These are phyloP conservation scores for Didymella sp. DNA, from an alignment of 2,329 filamentous ascomycete species.

Conservation along the genomic window DNA sequence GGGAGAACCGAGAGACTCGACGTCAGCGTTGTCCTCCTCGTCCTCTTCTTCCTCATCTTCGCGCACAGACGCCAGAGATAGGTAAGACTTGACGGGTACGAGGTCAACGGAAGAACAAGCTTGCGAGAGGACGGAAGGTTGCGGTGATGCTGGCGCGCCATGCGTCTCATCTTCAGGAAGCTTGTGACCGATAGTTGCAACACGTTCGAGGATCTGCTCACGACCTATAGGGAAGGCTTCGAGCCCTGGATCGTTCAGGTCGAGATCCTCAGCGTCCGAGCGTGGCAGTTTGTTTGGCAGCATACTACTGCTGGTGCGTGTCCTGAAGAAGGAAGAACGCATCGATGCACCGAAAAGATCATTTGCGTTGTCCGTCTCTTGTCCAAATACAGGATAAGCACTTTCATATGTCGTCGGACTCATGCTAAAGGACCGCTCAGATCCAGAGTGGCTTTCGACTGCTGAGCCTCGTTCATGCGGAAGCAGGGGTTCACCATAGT, in stretches of 20 bases:
- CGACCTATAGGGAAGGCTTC: constrained; percentile 41
- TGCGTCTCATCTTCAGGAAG: constrained; percentile 38
- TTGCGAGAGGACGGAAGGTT: constrained; percentile 34
- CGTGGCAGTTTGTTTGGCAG: constrained; percentile 38
- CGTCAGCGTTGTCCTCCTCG: constrained; percentile 22
- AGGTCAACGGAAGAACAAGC: constrained; percentile 44
- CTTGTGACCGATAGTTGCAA: constrained; percentile 34
- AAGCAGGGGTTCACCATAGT: constrained; percentile 28
- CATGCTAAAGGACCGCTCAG: constrained; percentile 23
- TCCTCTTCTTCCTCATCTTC: constrained; percentile 40
- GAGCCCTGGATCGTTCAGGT: constrained; percentile 38
- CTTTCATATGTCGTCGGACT: constrained; percentile 11
- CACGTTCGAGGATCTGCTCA: constrained; percentile 38
- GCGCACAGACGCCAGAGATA: constrained; percentile 38
- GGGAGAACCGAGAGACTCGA: constrained; percentile 32
- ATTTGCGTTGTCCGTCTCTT: constrained; percentile 18
- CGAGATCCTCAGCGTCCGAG: constrained; percentile 40
- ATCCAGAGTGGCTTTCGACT: constrained; percentile 21
- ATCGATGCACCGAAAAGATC: constrained; percentile 20
- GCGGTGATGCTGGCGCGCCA: constrained; percentile 31
- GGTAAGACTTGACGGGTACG: constrained; percentile 33
- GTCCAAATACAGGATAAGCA: constrained; percentile 20
- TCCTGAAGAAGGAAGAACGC: constrained; percentile 27
- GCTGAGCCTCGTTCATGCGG: constrained; percentile 32
- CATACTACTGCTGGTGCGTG: constrained; percentile 30